A percentile compares a stretch with the other conserved stretches of the same genome.
Conservation (phyloP, 1,284 basidiomycete species). For the Tylopilus orsonianus region DNA sequence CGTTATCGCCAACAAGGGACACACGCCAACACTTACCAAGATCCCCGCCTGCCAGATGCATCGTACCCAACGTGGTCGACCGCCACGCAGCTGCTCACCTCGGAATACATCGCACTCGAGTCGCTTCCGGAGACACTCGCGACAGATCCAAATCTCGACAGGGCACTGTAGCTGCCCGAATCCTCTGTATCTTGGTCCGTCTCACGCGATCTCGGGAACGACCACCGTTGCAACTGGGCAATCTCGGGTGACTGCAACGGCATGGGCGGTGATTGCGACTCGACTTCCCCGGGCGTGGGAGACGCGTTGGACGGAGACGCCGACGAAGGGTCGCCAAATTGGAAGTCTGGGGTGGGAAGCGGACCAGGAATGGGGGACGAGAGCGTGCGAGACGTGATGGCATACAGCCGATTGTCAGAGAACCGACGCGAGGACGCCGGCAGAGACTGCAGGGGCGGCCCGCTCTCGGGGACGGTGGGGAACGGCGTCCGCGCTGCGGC, state of each 20-base stretch:
- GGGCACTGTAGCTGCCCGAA: conserved; percentile 44
- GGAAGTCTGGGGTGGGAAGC: conserved; percentile 65
- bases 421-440: conserved; percentile 23
- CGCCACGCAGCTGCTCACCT: conserved; percentile 44
- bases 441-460: conserved; percentile 15
- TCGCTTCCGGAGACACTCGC: conserved; percentile 58
- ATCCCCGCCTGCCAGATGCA: conserved; percentile 41
- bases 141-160: conserved; percentile 59
- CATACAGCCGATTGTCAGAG: conserved; percentile 50
- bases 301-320: conserved; percentile 44
- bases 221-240: conserved; percentile 29
- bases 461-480: conserved; percentile 26
- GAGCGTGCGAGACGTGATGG: conserved; percentile 47
- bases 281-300: conserved; percentile 45
- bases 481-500: conserved; percentile 35
- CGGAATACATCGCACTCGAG: conserved; percentile 55
- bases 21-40: conserved; percentile 42
- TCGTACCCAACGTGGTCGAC: conserved; percentile 34
- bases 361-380: conserved; percentile 64
- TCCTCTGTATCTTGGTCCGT: conserved; percentile 49
- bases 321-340: conserved; percentile 58
- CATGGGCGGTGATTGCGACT: conserved; percentile 48
- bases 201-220: conserved; percentile 36
- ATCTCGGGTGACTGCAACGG: conserved; percentile 26
- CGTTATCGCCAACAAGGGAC: conserved; percentile 3